Conservation (phyloP, 371 early-diverging fungal genomes). For the Basidiobolus meristosporus region DNA sequence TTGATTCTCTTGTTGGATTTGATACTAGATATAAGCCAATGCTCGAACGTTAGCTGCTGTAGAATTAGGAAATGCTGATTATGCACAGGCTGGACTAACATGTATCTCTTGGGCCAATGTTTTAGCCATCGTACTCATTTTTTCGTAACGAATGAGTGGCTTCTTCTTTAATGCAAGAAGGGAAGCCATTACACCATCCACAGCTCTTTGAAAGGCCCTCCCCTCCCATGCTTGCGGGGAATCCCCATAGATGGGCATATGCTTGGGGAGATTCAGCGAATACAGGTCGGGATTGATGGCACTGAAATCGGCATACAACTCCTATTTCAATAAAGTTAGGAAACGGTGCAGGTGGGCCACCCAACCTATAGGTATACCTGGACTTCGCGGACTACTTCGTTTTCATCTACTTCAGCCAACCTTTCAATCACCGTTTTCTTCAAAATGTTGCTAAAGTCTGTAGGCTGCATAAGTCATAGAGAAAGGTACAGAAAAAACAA, state of each 20-base stretch:
- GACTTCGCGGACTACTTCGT: slow-evolving; percentile 82
- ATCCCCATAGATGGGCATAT: slow-evolving; percentile 48
- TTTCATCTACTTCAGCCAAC: slow-evolving; percentile 87
- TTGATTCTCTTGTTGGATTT: slow-evolving; percentile 59
- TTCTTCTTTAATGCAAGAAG: slow-evolving; percentile 74
- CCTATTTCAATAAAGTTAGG: slow-evolving; percentile 15
- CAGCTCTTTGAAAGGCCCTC: slow-evolving; percentile 43
- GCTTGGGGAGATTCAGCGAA: slow-evolving; percentile 48
- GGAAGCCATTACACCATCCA: slow-evolving; percentile 58
- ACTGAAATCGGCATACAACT: slow-evolving; percentile 82
- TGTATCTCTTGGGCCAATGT: slow-evolving; percentile 64
- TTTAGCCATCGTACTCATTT: slow-evolving; percentile 54
- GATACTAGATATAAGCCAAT: slow-evolving; percentile 19
- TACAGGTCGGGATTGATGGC: slow-evolving; percentile 71
- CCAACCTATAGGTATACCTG: slow-evolving; percentile 25
- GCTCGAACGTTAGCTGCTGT: background rate
- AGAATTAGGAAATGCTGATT: slow-evolving; percentile 7
- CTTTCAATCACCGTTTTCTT: slow-evolving; percentile 77
- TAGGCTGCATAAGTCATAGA: background rate
- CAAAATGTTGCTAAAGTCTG: slow-evolving; percentile 78
- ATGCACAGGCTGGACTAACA: slow-evolving; percentile 16
- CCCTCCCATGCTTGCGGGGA: slow-evolving; percentile 46
- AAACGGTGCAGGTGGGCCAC: background rate
- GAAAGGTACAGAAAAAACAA: background rate
- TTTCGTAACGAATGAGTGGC: slow-evolving; percentile 77